Base-by-base conservation (phyloP, 1,284 basidiomycete genomes). In the Mycena citricolor region DNA sequence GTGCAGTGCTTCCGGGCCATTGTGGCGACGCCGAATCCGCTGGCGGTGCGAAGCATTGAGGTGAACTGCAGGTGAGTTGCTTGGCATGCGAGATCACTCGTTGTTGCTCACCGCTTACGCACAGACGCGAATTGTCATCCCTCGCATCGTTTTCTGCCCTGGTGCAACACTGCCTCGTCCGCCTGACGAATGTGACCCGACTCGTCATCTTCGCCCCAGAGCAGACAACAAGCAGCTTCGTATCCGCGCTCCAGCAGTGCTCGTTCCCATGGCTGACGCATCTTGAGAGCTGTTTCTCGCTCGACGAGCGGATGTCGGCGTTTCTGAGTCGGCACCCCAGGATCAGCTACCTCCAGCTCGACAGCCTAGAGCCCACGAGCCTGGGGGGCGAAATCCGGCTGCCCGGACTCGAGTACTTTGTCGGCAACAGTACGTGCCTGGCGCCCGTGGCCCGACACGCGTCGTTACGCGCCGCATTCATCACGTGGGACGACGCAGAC, bases 321-420 rank as follows among this genome's bases (percentile, higher is more conserved):
- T 69, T 69, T 43, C 52, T 69, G 32, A 61, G 63, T 33, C 58
- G 55, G 16, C 65, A 67, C 42, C 60, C 59, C 2, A 54, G 49
- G 10, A 58, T 69, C 39, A 49, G 39, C 12, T 65, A 61, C 42
- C 54, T 67, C 4, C 61, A 66, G 52, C 54, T 66, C n/a, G 64
- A 43, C 20, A 39, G 42, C 2, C 64, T 13, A n/a, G n/a, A n/a
- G n/a, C n/a, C n/a, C n/a, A n/a, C n/a, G n/a, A n/a, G n/a, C 14
- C 39, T 44, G 12, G 19, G 25, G 5, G 25, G 55, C 25, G 4
- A 41, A 10, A 39, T 52, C 17, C 28, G 35, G 24, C 55, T 68
- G n/a, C 65, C 62, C 1, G 50, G 51, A 22, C 57, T 68, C 10
- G 57, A 63, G 40, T 64, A 64, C 44, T 66, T 66, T 40, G 52